Conservation (phyloP, 177 flowering plant genomes). For the Vitis hybrid region DNA sequence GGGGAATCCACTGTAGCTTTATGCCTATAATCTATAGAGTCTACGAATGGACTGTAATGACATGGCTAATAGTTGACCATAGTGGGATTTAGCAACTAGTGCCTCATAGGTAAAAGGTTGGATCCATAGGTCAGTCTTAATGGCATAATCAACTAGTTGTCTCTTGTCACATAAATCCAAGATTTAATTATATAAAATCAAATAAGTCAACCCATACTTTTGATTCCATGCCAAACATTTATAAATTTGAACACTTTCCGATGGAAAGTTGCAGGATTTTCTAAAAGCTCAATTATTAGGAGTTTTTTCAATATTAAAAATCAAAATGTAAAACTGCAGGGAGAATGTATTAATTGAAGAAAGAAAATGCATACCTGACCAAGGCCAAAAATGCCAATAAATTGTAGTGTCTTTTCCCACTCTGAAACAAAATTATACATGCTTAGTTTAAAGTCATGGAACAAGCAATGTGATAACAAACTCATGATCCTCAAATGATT, state of each 20-base stretch:
- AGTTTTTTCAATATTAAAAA: not conserved
- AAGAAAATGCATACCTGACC: conserved; percentile 54
- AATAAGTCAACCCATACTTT: not conserved
- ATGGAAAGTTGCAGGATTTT: not conserved
- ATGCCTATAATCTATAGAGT: no score
- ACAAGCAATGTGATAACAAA: not conserved
- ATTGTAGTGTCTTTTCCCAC: conserved; percentile 86
- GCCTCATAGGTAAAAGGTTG: no score
- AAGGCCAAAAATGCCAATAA: conserved; percentile 72
- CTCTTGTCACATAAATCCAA: no score
- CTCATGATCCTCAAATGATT: no score
- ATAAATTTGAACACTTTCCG: not conserved
- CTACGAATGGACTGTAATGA: no score
- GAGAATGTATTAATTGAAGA: not conserved
- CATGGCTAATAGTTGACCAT: no score
- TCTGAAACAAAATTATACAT: conserved; percentile 48
- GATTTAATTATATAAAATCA: no score
- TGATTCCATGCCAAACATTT: not conserved
- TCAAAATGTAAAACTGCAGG: not conserved
- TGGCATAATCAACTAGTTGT: no score
- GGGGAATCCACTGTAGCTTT: no score
- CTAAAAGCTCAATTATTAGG: no score
- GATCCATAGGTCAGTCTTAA: no score
- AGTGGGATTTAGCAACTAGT: no score
- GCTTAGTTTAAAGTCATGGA: conserved; percentile 1